These are phyloP conservation scores for Echeveria elegans DNA, from an alignment of 164 flowering plant species.

Conservation along the genomic window DNA sequence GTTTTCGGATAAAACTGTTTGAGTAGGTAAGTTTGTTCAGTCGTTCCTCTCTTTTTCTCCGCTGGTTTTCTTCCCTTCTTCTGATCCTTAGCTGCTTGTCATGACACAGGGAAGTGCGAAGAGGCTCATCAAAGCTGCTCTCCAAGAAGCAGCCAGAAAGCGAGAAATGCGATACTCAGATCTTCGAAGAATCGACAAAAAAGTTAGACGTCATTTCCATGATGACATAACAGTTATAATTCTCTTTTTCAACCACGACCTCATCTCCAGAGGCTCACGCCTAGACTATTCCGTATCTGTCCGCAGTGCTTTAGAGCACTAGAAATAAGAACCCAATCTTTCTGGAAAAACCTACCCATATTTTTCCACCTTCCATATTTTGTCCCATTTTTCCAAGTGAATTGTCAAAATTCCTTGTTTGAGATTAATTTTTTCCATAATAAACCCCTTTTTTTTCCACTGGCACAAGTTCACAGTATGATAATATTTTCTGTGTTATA, in stretches of 20 bases:
- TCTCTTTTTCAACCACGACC: conserved; percentile 55
- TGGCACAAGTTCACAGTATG: not conserved
- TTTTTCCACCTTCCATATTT: not conserved
- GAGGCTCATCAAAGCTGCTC: conserved; percentile 66
- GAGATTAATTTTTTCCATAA: not conserved
- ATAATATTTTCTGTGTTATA: not conserved
- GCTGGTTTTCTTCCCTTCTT: not conserved
- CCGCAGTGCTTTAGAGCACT: conserved; percentile 52
- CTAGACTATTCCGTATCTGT: conserved; percentile 40
- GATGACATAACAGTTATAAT: conserved; percentile 73
- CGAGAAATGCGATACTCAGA: conserved; percentile 70
- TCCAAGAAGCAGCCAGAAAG: conserved; percentile 73
- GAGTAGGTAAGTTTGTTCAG: not conserved
- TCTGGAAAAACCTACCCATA: not conserved
- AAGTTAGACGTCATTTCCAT: conserved; percentile 73
- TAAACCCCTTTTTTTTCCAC: not conserved
- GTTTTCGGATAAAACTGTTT: not conserved
- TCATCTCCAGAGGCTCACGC: conserved; percentile 32
- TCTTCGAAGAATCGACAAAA: conserved; percentile 54
- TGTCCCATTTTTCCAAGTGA: not conserved
- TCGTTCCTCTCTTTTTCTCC: not conserved
- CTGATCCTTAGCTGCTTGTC: not conserved
- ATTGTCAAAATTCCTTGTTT: not conserved
- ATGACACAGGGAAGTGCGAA: conserved; percentile 60
- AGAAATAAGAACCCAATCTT: too few species aligned